Evolutionary conservation across 2,329 filamentous ascomycete genomes (phyloP), one percentile per base, ranked within the genome.

Genomic region (Clonostachys sp.): DNA sequence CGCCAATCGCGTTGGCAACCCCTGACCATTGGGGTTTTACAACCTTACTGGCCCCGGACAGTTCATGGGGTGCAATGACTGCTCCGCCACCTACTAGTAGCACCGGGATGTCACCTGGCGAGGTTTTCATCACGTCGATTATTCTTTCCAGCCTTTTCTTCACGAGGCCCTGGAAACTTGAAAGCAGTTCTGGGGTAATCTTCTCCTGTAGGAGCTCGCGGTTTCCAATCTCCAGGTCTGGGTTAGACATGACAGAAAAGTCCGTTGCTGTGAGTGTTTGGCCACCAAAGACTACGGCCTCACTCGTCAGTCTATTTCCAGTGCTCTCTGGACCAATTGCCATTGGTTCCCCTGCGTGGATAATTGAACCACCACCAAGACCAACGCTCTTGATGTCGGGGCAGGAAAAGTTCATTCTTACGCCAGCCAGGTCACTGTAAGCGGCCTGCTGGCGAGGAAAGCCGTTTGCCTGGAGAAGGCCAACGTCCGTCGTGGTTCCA

Each of bases 401-500:
- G 44, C 65, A 80, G 35, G 73, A 70, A 56, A 78, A 78, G 56
- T 86, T 85, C 65, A 81, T 81, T 8, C 80, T 71, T 2, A 87
- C 78, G 0, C 83, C 83, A 0, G 77, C 78, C 3, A 86, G 66
- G 34, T 83, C 75, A 34, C 77, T 82, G 51, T 81, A 85, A 0
- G 81, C 80, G 6, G 81, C 77, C 44, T 80, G 75, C 58, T 84
- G 79, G 34, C 81, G 71, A 1, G 83, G 84, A 44, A 86, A 83
- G 0, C 83, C 83, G 44, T 77, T 84, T 0, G 75, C 70, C 7
- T 82, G 70, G 5, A 87, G 60, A 1, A 84, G 61, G 0, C 83
- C 81, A 12, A 84, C 78, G 53, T 86, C 83, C 0, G 81, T 78
- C 0, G 83, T 86, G 0, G 83, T 87, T 4, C 83, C 83, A 1